A percentile compares a stretch with the other conserved stretches of the same genome.
Evolutionary conservation across 2,329 filamentous ascomycete genomes (phyloP).

Genomic region (Sporothrix globosa): DNA sequence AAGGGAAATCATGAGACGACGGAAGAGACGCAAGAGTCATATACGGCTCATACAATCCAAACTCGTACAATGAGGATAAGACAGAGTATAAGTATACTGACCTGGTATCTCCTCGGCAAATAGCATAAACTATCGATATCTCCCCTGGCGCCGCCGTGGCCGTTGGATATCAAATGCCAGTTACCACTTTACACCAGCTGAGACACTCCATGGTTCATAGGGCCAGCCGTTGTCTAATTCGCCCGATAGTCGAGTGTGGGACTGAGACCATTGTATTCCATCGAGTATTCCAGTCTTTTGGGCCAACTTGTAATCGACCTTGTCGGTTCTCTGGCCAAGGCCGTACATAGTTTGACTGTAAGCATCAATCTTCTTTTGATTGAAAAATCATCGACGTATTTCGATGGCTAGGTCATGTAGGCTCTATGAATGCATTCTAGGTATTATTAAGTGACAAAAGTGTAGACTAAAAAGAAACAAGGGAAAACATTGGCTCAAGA

Average conservation of each 20-base stretch:
- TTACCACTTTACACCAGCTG: neutral
- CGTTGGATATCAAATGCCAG: neutral
- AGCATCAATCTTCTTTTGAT: neutral
- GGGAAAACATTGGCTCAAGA: neutral
- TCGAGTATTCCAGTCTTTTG: neutral
- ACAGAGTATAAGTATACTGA: conserved; percentile 13
- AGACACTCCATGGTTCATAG: neutral
- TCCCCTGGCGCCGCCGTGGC: neutral
- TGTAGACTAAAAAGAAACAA: neutral
- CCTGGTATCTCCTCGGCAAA: neutral
- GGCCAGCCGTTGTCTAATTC: neutral
- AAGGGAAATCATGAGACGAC: neutral
- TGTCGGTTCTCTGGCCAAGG: neutral
- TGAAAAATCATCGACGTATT: neutral
- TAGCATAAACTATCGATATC: neutral
- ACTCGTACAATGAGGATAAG: neutral
- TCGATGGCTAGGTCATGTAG: neutral
- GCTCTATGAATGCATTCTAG: conserved; percentile 16
- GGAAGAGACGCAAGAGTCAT: too few species aligned
- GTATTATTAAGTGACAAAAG: neutral
- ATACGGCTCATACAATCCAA: too few species aligned
- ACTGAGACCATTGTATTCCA: neutral
- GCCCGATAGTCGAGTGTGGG: neutral
- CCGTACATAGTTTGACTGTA: too few species aligned
- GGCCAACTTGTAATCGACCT: neutral